Base-by-base conservation (phyloP, 495 filamentous ascomycete species). In the Podospora bellae-mahoneyi region DNA sequence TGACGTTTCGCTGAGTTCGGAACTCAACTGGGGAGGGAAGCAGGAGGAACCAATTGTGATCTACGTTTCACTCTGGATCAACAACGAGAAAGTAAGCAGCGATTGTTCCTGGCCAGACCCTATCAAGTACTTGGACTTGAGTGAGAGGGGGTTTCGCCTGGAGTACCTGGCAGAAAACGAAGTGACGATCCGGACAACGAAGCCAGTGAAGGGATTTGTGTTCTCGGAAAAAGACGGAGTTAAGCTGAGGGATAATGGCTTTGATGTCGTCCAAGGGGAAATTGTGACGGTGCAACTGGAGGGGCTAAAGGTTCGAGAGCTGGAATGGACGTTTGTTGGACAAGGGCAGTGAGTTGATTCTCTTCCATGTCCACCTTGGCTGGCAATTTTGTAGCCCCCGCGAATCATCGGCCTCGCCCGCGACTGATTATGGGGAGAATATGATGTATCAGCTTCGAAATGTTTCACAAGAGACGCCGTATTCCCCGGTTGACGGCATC, bases 41-140 rank as follows among this genome's bases (percentile, higher is more conserved):
- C 80, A 74, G 1, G 69, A 75, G n/a, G 77, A 68, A 75, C 86
- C 69, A 74, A 78, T 83, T 69, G 73, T 84, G 70, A 75, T 91
- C 62, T 83, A 78, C n/a, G 79, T 80, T 16, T 71, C 80, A 72
- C 59, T 88, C 44, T 78, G 82, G 16, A 78, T 78, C 13, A 71
- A 64, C 0, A 84, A 81, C 2, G 65, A 84, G 26, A 58, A 85
- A n/a, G 80, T 90, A 5, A 82, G 87, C 13, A 82, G 87, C 13
- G 87, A 90, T 72, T 82, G 86, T 0, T 88, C 90, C 65, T 94
- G 92, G 92, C 91, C 91, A 0, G 90, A 94, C 68, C 92, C 92
- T 18, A 83, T 94, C 70, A 93, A 94, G 78, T 93, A 92, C 73
- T 83, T 93, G 23, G 82, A 88, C 65, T 84, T 95, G 32, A 80